Evolutionary conservation across 805 yeast genomes (phyloP), one percentile per base, ranked within the genome.

Genomic region (Metschnikowia matae): DNA sequence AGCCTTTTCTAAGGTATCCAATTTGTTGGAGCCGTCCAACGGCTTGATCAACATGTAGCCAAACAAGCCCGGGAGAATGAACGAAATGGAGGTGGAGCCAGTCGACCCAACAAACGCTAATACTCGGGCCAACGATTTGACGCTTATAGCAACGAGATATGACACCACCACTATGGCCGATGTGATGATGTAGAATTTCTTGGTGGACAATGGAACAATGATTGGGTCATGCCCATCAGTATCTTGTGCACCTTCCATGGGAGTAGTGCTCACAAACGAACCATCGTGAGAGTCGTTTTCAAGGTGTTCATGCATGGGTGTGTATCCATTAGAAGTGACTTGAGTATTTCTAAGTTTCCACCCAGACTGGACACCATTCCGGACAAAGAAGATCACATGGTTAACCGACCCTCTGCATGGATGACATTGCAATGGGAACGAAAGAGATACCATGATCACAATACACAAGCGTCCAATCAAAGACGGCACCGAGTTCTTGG

Each of bases 41-140:
- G 79, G 68, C n/a, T 82, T 85, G 48, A 87, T 78, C 52, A 90
- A 73, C 58, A 79, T 83, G 68, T 79, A 89, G 3, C 92, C 96
- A 63, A 90, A 89, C 20, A 89, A 70, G 0, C 97, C 97, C 0
- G 97, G 97, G 43, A 90, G 74, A 29, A 89, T 89, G 63, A 90
- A 90, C 11, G 96, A 89, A 46, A 91, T 89, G 4, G 96, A 81
- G 0, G 97, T 90, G 0, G 96, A 88, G 0, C 97, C 97, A 0
- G 96, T 89, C 1, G 96, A 87, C 2, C 97, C 97, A 3, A 90
- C 96, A 55, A 90, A 73, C 1, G 96, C 90, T 57, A 90, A 71
- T 13, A 91, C 91, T 43, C 84, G 79, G 26, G 92, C 96, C 57
- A 90, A 80, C 0, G 96, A 88, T 13, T 71, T 71, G 31, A 90